phyloP scores from a whole-genome alignment of 257 asterid genomes.

The Lycium ferocissimum region DNA sequence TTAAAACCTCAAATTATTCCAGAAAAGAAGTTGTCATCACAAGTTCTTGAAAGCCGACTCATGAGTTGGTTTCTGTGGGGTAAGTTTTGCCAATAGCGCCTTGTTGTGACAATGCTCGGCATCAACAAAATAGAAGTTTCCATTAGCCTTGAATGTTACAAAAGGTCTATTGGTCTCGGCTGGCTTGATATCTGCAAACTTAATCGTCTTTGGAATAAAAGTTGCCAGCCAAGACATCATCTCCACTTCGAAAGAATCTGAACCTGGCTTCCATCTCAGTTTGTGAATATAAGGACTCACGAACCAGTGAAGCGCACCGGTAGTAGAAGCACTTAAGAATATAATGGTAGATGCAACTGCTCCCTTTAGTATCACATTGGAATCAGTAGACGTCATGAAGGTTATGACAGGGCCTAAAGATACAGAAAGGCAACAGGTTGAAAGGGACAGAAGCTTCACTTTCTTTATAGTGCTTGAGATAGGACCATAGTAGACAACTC shows the following conservation, averaged over 20 bases:
- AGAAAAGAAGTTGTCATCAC: constrained; percentile 41
- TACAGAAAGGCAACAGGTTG: constrained; percentile 93
- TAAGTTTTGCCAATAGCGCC: constrained; percentile 81
- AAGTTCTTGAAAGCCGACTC: constrained; percentile 79
- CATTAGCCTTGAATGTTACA: constrained; percentile 83
- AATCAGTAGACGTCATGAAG: constrained; percentile 86
- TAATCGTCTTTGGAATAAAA: constrained; percentile 59
- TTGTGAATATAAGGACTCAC: constrained; percentile 93
- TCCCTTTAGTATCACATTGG: constrained; percentile 83
- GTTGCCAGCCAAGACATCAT: constrained; percentile 97
- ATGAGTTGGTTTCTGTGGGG: constrained; percentile 62
- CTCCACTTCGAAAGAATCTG: constrained; percentile 90
- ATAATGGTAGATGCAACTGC: constrained; percentile 92
- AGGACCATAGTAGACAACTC: constrained; percentile 78
- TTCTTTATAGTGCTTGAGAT: constrained; percentile 84
- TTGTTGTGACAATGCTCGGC: constrained; percentile 86
- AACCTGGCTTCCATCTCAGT: constrained; percentile 94
- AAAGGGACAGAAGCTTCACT: constrained; percentile 93
- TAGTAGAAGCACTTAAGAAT: constrained; percentile 86
- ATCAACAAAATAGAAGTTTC: constrained; percentile 72
- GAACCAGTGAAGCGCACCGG: constrained; percentile 94
- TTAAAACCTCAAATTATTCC: constrained; percentile 4
- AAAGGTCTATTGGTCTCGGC: constrained; percentile 85
- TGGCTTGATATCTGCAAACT: constrained; percentile 80
- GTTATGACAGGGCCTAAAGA: constrained; percentile 93